Base-by-base conservation (phyloP, 306 rosid species). In the Prunus salicina region DNA sequence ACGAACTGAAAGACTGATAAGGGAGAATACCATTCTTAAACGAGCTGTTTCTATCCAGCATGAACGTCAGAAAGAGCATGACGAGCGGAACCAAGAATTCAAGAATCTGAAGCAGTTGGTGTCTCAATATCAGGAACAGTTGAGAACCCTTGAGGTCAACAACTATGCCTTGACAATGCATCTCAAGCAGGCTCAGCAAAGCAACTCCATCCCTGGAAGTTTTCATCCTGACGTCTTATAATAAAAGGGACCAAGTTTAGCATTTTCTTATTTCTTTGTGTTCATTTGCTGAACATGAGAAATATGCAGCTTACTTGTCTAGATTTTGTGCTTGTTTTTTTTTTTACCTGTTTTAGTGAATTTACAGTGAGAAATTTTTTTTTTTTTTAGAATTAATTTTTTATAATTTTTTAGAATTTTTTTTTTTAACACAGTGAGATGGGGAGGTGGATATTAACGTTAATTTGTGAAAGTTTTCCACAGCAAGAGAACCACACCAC, bases 101-200 rank as follows among this genome's bases (percentile, higher is more conserved):
- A 91, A 86, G 78, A 89, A 90, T 66, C 76, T 90, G 84, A 92
- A 87, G 89, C 95, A 90, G 84, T 66, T 87, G 81, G 85, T 83
- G 22, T 73, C 97, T 84, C 93, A 94, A 65, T 92, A 94, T 78
- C 96, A 94, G 80, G 97, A 90, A 69, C 97, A 92, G 84, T 67
- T 90, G 71, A 86, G 93, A 85, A 89, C 84, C 12, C 91, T 92
- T n/a, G 97, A 94, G 98, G 97, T 94, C 16, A 71, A 89, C 80
- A 94, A 92, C 78, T 92, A 94, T 83, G 92, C 95, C 28, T 74
- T 94, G 92, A 82, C 91, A 69, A 90, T 94, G 95, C 96, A 92
- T 85, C 83, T 94, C 90, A 92, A 88, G 89, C 98, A 92, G 83
- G 92, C 98, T 65, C 91, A 88, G 73, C 95, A 90, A 78, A 79